Conservation (phyloP, 1,284 basidiomycete genomes). For the Malassezia furfur region DNA sequence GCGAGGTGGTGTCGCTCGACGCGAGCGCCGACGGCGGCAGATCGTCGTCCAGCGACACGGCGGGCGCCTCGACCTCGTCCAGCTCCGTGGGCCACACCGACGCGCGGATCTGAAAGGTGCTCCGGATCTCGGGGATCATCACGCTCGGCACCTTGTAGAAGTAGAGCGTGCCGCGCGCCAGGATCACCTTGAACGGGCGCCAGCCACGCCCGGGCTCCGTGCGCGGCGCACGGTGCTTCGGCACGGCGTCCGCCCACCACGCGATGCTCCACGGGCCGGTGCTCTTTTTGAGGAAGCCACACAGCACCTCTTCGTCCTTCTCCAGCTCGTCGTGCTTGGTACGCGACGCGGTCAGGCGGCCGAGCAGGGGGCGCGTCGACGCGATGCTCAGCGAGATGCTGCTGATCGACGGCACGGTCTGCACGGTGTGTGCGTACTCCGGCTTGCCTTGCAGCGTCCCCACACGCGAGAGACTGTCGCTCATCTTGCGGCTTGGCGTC, state of each 20-base stretch:
- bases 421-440: background rate
- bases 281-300: constrained; percentile 17
- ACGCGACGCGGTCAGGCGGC: background rate
- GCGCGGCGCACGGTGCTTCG: background rate
- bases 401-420: background rate
- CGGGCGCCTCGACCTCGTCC: background rate
- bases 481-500: background rate
- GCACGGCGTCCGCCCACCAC: constrained; percentile 13
- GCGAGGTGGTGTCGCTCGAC: background rate
- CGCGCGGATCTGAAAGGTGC: constrained; percentile 11
- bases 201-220: constrained; percentile 28
- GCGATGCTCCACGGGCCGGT: constrained; percentile 11
- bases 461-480: background rate
- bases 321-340: background rate
- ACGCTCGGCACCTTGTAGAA: constrained; percentile 43
- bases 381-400: background rate
- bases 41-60: background rate
- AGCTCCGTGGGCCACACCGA: constrained; percentile 2
- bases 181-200: constrained; percentile 43
- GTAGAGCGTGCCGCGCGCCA: constrained; percentile 33
- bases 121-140: constrained; percentile 34
- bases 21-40: background rate
- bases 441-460: background rate
- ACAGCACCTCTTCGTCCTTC: background rate
- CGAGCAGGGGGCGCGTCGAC: background rate